These are phyloP conservation scores for Wickerhamiella vanderwaltii DNA, from an alignment of 805 yeast genomes.

Conservation along the genomic window DNA sequence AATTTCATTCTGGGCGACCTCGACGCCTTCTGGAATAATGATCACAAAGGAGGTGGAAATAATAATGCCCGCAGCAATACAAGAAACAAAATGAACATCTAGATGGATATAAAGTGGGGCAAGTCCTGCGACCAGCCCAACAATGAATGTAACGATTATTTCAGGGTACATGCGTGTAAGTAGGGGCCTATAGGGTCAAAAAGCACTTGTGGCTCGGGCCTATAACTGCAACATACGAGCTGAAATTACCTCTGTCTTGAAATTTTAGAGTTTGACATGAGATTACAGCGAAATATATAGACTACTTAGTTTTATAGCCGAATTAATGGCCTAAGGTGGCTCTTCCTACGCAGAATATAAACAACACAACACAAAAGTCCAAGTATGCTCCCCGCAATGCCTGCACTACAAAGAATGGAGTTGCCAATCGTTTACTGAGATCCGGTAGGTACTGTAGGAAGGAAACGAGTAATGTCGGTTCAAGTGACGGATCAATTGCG, in stretches of 20 bases:
- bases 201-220: no score
- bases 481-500: slow-evolving; percentile 20
- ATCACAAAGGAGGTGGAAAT: slow-evolving; percentile 47
- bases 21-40: slow-evolving; percentile 56
- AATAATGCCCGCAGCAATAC: slow-evolving; percentile 47
- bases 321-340: no score
- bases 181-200: no score
- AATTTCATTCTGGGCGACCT: slow-evolving; percentile 25
- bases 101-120: slow-evolving; percentile 18
- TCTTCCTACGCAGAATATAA: slow-evolving; percentile 16
- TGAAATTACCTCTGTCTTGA: no score
- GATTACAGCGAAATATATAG: no score
- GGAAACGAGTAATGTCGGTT: slow-evolving; percentile 19
- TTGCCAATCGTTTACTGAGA: slow-evolving; percentile 20
- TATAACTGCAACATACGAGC: no score
- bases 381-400: slow-evolving; percentile 17
- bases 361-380: slow-evolving; percentile 23
- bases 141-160: slow-evolving; percentile 18
- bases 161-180: slow-evolving; percentile 14
- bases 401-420: slow-evolving; percentile 16
- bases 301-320: no score
- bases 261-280: no score
- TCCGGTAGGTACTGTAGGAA: slow-evolving; percentile 24
- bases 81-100: slow-evolving; percentile 28
- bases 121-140: slow-evolving; percentile 20